Evolutionary conservation across 2,329 filamentous ascomycete genomes (phyloP).

Genomic region (Alternaria incomplexa): DNA sequence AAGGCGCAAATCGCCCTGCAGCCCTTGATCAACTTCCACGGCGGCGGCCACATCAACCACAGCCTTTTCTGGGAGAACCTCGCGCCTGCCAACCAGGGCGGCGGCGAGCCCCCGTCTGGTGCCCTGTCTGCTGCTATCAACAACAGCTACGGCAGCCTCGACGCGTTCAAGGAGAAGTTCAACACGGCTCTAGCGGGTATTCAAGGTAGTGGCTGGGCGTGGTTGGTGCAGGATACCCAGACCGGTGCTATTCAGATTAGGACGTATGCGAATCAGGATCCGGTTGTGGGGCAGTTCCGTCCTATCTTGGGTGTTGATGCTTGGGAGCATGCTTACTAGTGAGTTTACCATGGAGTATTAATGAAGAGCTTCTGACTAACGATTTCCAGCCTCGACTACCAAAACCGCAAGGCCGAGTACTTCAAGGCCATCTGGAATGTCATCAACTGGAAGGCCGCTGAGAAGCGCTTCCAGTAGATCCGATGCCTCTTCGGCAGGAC

Average conservation of each 20-base stretch:
- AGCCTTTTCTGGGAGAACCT: conserved; percentile 74
- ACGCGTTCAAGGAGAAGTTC: conserved; percentile 67
- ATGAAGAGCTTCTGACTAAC: background rate
- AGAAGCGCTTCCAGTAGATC: conserved; percentile 69
- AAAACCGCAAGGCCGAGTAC: conserved; percentile 97
- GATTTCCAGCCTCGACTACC: conserved; percentile 71
- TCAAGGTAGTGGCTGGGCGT: conserved; percentile 70
- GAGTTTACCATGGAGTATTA: background rate
- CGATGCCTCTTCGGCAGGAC: background rate
- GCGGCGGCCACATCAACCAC: conserved; percentile 71
- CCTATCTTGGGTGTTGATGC: conserved; percentile 90
- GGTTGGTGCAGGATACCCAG: conserved; percentile 67
- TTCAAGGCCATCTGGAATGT: conserved; percentile 94
- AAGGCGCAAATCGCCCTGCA: conserved; percentile 61
- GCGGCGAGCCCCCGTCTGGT: conserved; percentile 67
- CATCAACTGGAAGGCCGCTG: conserved; percentile 91
- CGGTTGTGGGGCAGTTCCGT: conserved; percentile 80
- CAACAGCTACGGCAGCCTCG: conserved; percentile 63
- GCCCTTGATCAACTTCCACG: conserved; percentile 70
- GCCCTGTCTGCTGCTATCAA: conserved; percentile 65
- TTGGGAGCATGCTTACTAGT: conserved; percentile 73
- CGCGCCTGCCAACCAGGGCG: conserved; percentile 69
- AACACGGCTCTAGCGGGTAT: conserved; percentile 69
- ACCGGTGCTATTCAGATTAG: conserved; percentile 67
- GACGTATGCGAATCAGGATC: conserved; percentile 86